phyloP scores from a whole-genome alignment of 805 yeast genomes.

The Candida jianshihensis region DNA sequence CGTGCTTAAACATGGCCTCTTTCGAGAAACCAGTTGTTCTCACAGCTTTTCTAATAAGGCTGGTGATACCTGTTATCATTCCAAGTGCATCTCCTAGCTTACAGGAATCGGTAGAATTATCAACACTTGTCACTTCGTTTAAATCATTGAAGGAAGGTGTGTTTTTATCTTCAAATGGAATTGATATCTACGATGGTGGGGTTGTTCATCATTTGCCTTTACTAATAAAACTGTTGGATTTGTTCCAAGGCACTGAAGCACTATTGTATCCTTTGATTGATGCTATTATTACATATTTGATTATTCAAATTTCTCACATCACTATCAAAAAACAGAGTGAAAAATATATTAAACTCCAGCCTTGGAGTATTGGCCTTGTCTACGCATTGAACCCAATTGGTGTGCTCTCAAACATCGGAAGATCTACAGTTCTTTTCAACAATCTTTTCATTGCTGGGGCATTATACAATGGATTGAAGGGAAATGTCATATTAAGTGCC shows the following conservation, averaged over 20 bases:
- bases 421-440: conserved; percentile 57
- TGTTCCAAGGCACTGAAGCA: conserved; percentile 16
- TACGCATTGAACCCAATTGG: conserved; percentile 78
- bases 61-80: conserved; percentile 9
- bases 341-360: conserved; percentile 15
- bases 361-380: conserved; percentile 48
- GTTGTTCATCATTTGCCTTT: conserved; percentile 83
- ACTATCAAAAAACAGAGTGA: conserved; percentile 12
- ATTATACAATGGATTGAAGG: conserved; percentile 36
- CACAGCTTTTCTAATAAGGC: conserved; percentile 13
- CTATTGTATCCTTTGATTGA: conserved; percentile 55
- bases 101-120: conserved; percentile 43
- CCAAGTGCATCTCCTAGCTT: conserved; percentile 14
- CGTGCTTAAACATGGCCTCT: not conserved
- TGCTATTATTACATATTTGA: conserved; percentile 43
- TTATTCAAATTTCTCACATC: conserved; percentile 43
- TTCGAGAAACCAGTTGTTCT: conserved; percentile 8
- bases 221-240: conserved; percentile 44
- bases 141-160: conserved; percentile 61
- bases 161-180: conserved; percentile 46
- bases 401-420: conserved; percentile 59
- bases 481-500: conserved; percentile 37
- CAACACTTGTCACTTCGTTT: conserved; percentile 72
- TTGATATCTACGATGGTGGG: conserved; percentile 77
- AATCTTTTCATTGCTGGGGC: conserved; percentile 48